Base-by-base conservation (phyloP, 2,329 filamentous ascomycete genomes). In the Tolypocladium tropicale region DNA sequence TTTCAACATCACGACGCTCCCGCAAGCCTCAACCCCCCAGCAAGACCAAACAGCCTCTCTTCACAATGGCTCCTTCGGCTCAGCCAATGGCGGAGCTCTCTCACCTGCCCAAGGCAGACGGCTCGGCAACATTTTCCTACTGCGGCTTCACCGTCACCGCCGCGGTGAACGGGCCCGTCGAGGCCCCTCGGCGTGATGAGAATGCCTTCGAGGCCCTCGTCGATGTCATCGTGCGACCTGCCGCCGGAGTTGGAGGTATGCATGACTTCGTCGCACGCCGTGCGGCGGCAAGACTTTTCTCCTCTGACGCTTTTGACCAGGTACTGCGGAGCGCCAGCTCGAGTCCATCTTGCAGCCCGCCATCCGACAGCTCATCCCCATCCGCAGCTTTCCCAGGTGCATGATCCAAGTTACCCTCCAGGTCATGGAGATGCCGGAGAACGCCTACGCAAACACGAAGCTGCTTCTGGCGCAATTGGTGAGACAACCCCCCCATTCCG, bases 161-260 rank as follows among this genome's bases (percentile, higher is more conserved):
- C 56, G 86, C 90, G 16, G 90, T 95, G 62, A 97, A 96, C 72
- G 94, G 93, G 0, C 94, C 94, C 18, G 83, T 97, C 62, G 94
- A 99, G 75, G 90, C 93, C 18, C 84, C 85, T 63, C 83, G 92
- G 65, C 84, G 90, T 65, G 93, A 99, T 68, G 90, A 97, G 70
- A 83, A 94, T 62, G 88, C 94, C 9, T 92, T 95, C 71, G 91
- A 96, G 75, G 90, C 93, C 32, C 83, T 87, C 53, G 78, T 99
- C 61, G 94, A 97, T 72, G 89, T 99, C 57, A 85, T 93, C 68
- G 83, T 99, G 61, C 84, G 94, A 69, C 93, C 93, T 52, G 86
- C 88, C 37, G 85, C 87, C 60, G 92, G 92, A 18, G 85, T 94
- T 50, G 90, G 89, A 76, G 88, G 91, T 85, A 70, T 68, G 79